phyloP scores from a whole-genome alignment of 1,284 basidiomycete genomes.

The Boletus hoseneyae region DNA sequence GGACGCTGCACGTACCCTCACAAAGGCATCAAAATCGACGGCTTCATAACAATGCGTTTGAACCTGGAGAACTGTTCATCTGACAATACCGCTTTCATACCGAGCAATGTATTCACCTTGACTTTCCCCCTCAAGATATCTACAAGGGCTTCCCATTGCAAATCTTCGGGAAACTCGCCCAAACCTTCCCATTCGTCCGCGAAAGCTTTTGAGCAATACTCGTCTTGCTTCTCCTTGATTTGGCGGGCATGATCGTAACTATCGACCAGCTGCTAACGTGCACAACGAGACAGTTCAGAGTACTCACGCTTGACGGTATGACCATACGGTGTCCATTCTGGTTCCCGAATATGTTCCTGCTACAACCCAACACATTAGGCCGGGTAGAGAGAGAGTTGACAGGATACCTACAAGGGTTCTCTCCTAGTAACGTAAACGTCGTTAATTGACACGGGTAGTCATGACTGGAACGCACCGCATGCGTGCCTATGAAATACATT shows the following conservation, averaged over 20 bases:
- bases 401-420: conserved; percentile 21
- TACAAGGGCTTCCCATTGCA: conserved; percentile 80
- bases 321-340: conserved; percentile 54
- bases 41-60: conserved; percentile 74
- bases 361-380: conserved; percentile 12
- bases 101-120: conserved; percentile 44
- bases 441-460: background rate
- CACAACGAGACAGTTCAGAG: background rate
- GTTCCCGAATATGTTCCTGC: conserved; percentile 25
- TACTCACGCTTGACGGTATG: conserved; percentile 45
- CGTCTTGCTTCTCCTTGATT: conserved; percentile 70
- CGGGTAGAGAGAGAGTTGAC: background rate
- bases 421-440: conserved; percentile 15
- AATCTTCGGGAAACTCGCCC: conserved; percentile 66
- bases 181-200: conserved; percentile 56
- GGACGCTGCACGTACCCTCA: conserved; percentile 43
- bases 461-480: conserved; percentile 33
- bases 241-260: conserved; percentile 41
- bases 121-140: conserved; percentile 78
- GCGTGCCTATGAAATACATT: conserved; percentile 36
- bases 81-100: background rate
- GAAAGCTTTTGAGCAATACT: conserved; percentile 56
- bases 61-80: conserved; percentile 14
- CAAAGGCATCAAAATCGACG: conserved; percentile 72
- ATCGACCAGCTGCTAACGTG: conserved; percentile 20